These are phyloP conservation scores for Botryotinia narcissicola DNA, from an alignment of 2,329 filamentous ascomycete species.

Conservation along the genomic window DNA sequence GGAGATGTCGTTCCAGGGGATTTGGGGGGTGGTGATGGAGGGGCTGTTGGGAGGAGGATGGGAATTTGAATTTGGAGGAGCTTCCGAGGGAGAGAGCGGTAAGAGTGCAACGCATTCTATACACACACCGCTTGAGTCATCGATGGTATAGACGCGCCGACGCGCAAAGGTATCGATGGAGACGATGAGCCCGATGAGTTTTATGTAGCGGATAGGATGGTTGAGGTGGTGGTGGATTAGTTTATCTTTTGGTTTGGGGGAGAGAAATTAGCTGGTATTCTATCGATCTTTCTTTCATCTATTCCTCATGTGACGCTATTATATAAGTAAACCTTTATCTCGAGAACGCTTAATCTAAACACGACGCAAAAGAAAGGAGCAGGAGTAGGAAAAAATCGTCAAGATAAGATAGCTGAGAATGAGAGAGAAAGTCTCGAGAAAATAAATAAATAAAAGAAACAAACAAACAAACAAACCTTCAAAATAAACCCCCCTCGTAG, in stretches of 20 bases:
- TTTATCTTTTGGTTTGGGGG: constrained; percentile 44
- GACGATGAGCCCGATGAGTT: constrained; percentile 68
- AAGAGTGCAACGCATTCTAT: constrained; percentile 46
- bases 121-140: constrained; percentile 61
- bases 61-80: not conserved
- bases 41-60: constrained; percentile 37
- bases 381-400: not conserved
- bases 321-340: too few relatives aligned
- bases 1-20: constrained; percentile 41
- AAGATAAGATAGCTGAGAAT: not conserved
- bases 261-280: not conserved
- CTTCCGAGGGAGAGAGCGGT: constrained; percentile 17
- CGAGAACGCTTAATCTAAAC: too few relatives aligned
- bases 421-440: not conserved
- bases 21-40: constrained; percentile 46
- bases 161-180: constrained; percentile 52
- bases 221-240: constrained; percentile 65
- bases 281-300: not conserved
- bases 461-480: constrained; percentile 46
- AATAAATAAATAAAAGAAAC: not conserved
- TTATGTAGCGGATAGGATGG: constrained; percentile 74
- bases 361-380: not conserved
- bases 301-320: not conserved
- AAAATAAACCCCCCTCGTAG: constrained; percentile 48
- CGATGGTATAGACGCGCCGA: constrained; percentile 55